These are phyloP conservation scores for Candida piceae DNA, from an alignment of 805 yeast genomes.

Conservation along the genomic window DNA sequence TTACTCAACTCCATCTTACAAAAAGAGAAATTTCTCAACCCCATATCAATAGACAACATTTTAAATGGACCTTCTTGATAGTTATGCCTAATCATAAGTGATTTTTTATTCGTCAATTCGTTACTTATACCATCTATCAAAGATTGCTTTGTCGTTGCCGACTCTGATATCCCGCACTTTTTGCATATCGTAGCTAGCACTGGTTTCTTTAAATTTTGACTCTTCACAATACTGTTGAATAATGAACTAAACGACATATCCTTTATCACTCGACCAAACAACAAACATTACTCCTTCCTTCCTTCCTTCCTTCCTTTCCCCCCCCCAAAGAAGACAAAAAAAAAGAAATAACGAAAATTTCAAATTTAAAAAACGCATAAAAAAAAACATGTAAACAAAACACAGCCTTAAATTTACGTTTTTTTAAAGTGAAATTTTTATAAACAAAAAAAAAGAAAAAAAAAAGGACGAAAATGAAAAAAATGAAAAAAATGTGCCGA, in stretches of 20 bases:
- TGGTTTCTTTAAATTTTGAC: neutral
- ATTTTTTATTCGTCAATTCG: conserved; percentile 1
- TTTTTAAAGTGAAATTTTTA: too few relatives aligned
- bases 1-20: conserved; percentile 15
- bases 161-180: conserved; percentile 1
- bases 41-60: conserved; percentile 29
- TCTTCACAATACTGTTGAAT: neutral
- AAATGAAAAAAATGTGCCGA: too few relatives aligned
- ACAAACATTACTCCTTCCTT: too few relatives aligned
- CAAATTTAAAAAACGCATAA: too few relatives aligned
- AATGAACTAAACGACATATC: neutral
- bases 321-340: neutral
- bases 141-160: neutral
- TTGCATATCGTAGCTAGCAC: neutral
- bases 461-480: too few relatives aligned
- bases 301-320: too few relatives aligned
- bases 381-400: too few relatives aligned
- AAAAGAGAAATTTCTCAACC: conserved; percentile 31
- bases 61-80: conserved; percentile 11
- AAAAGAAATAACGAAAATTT: neutral
- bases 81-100: conserved; percentile 4
- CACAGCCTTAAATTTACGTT: too few relatives aligned
- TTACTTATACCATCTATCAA: neutral
- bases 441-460: too few relatives aligned
- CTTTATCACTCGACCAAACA: too few relatives aligned